phyloP scores from a whole-genome alignment of 306 rosid species.

The Gillenia trifoliata region DNA sequence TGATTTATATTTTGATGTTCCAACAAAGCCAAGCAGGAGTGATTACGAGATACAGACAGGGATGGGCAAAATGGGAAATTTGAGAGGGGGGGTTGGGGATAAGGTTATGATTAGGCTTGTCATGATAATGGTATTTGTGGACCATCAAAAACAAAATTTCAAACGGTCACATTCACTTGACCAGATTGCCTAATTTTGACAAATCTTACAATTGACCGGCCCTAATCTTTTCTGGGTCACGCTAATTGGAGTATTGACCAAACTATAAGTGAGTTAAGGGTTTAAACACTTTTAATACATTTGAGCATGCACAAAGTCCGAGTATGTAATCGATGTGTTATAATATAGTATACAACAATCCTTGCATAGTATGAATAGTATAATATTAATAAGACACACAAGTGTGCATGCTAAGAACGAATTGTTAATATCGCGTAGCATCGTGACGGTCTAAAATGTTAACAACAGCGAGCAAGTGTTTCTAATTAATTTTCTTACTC shows the following conservation, averaged over 20 bases:
- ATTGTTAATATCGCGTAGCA: too few species aligned
- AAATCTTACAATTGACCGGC: not conserved
- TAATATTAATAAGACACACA: too few species aligned
- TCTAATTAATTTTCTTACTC: too few species aligned
- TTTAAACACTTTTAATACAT: not conserved
- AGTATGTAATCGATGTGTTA: too few species aligned
- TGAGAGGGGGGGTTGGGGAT: not conserved
- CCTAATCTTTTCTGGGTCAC: not conserved
- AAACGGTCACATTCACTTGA: slow-evolving; percentile 16
- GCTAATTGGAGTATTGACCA: not conserved
- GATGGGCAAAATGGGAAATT: slow-evolving; percentile 11
- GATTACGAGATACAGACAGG: not conserved
- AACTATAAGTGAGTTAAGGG: not conserved
- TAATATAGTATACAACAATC: too few species aligned
- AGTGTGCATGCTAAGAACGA: too few species aligned
- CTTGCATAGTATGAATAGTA: too few species aligned
- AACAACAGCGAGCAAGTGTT: too few species aligned
- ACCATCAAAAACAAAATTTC: slow-evolving; percentile 12
- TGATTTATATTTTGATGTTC: not conserved
- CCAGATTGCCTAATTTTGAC: not conserved
- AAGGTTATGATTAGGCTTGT: slow-evolving; percentile 17
- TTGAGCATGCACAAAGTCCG: too few species aligned
- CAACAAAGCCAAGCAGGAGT: not conserved
- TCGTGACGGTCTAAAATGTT: too few species aligned
- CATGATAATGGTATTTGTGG: not conserved